A percentile compares a stretch with the other conserved stretches of the same genome.
Evolutionary conservation across 192 early-diverging fungal species (phyloP).

Genomic region (Dissophora globulifera): DNA sequence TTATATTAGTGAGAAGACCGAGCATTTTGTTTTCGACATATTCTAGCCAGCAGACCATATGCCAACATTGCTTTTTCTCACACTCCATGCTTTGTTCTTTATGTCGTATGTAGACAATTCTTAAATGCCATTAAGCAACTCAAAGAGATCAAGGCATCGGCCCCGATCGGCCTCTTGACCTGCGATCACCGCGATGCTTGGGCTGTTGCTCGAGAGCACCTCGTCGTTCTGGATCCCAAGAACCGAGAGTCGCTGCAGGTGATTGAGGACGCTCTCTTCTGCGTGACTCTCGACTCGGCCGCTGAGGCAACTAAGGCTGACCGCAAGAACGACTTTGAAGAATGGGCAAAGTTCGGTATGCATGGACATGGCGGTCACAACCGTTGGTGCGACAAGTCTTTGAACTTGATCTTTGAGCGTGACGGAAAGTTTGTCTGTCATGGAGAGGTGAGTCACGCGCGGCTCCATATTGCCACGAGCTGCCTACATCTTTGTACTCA

Average conservation of each 20-base stretch:
- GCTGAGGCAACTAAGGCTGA: constrained; percentile 41
- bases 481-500: too few species aligned
- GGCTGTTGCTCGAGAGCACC: constrained; percentile 74
- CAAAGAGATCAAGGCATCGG: constrained; percentile 60
- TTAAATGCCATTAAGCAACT: constrained; percentile 63
- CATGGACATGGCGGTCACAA: constrained; percentile 80
- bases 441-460: constrained; percentile 56
- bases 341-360: constrained; percentile 60
- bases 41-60: too few species aligned
- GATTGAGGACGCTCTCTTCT: constrained; percentile 83
- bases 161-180: constrained; percentile 75
- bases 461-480: too few species aligned
- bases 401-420: constrained; percentile 75
- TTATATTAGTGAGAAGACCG: neutral
- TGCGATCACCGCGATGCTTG: constrained; percentile 87
- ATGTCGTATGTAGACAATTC: constrained; percentile 27
- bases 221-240: constrained; percentile 65
- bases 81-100: neutral
- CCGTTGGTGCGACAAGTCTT: constrained; percentile 90
- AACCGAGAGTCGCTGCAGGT: constrained; percentile 68
- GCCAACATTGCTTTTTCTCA: neutral
- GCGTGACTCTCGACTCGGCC: constrained; percentile 72
- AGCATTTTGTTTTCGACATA: neutral
- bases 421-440: constrained; percentile 74
- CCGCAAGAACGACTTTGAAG: constrained; percentile 55